These are phyloP conservation scores for Piper longum DNA, from an alignment of 164 flowering plant species.

Conservation along the genomic window DNA sequence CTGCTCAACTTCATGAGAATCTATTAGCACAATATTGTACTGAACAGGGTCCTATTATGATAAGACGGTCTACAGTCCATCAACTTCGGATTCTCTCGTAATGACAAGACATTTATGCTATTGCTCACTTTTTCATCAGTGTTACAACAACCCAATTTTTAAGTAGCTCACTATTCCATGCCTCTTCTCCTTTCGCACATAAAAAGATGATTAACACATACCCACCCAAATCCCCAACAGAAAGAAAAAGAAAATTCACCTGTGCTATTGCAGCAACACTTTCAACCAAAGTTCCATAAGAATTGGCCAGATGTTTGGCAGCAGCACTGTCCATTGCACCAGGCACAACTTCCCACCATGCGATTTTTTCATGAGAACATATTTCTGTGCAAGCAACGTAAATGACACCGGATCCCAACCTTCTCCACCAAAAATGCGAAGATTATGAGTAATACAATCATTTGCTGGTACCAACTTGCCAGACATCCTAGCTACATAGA, in stretches of 20 bases:
- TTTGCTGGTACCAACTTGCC: conserved; percentile 65
- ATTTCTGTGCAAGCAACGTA: conserved; percentile 82
- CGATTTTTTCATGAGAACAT: conserved; percentile 3
- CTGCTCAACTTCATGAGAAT: too few relatives aligned
- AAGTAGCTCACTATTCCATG: too few relatives aligned
- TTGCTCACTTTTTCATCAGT: too few relatives aligned
- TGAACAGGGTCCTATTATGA: too few relatives aligned
- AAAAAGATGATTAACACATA: too few relatives aligned
- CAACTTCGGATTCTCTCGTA: too few relatives aligned
- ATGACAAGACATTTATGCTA: too few relatives aligned
- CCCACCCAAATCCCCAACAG: background rate
- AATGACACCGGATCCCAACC: conserved; percentile 11
- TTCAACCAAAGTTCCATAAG: conserved; percentile 79
- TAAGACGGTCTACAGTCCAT: too few relatives aligned
- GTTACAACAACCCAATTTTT: too few relatives aligned
- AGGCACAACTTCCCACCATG: conserved; percentile 71
- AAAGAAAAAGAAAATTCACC: conserved; percentile 24
- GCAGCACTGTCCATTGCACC: conserved; percentile 92
- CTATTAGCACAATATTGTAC: too few relatives aligned
- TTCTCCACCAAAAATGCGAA: too few relatives aligned
- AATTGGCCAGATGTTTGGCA: conserved; percentile 88
- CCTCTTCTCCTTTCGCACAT: too few relatives aligned
- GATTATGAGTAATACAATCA: conserved; percentile 35
- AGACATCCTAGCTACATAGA: conserved; percentile 73
- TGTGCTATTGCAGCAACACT: conserved; percentile 85